phyloP scores from a whole-genome alignment of 2,329 filamentous ascomycete genomes.

The Beauveria bassiana region DNA sequence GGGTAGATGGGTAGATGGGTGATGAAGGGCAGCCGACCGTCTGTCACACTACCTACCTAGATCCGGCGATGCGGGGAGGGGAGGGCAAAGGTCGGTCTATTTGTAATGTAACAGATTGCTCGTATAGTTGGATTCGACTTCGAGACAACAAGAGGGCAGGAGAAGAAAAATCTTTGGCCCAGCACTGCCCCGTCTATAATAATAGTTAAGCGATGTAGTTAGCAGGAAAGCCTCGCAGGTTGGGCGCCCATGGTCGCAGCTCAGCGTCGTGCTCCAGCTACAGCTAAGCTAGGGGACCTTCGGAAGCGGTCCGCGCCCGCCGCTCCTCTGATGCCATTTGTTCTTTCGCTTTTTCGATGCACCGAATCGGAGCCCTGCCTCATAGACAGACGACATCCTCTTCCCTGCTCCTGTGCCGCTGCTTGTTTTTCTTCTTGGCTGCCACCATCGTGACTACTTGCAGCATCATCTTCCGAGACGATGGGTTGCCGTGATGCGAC shows the following conservation, averaged over 20 bases:
- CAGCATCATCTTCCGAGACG: neutral
- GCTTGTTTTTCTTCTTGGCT: neutral
- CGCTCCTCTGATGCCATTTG: neutral
- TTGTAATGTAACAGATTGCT: neutral
- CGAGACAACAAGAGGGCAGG: neutral
- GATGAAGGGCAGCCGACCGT: neutral
- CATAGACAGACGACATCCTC: neutral
- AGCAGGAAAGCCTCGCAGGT: neutral
- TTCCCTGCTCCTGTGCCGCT: neutral
- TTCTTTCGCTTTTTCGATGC: neutral
- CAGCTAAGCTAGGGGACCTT: neutral
- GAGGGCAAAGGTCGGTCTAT: neutral
- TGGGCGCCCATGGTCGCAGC: conserved; percentile 4
- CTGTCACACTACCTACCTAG: neutral
- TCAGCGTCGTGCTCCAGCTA: neutral
- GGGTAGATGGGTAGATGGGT: neutral
- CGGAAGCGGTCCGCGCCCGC: conserved; percentile 5
- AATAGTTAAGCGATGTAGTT: neutral
- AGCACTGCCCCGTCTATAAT: conserved; percentile 4
- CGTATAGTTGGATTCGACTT: neutral
- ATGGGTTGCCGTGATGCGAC: neutral
- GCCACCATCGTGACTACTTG: conserved; percentile 3
- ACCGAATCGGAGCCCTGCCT: conserved; percentile 6
- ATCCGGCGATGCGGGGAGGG: neutral
- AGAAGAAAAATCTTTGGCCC: neutral